Evolutionary conservation across 257 asterid species (phyloP), one percentile per base, ranked within the genome.

Genomic region (Salvia hispanica): DNA sequence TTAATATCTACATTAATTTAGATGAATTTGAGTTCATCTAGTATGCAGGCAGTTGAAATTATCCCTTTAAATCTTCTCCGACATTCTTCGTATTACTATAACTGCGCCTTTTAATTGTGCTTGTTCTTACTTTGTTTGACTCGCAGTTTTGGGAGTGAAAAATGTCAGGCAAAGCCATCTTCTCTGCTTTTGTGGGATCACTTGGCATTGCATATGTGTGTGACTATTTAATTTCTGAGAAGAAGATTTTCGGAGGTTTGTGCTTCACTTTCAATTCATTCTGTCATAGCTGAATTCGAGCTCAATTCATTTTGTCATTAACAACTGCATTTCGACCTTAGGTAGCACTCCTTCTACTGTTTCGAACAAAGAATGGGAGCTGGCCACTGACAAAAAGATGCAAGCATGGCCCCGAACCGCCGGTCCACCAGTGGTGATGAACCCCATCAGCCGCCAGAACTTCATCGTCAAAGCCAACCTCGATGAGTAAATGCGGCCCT

Each of bases 361-460:
- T 72, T 45, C 87, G 13, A 69, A 21, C 71, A 83, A 82, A 25
- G 95, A 85, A 0, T 92, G 98, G 98, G 70, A 58, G 85, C 77
- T 56, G 62, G 96, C 84, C 79, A 92, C 98, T 0, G 98, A 92
- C 86, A 90, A 85, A 56, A 88, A 90, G 87, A 78, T 92, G 63
- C 95, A 86, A 85, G 98, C 96, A 48, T 92, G 97, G 98, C 98
- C 98, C 55, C 95, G 97, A n/a, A 86, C 96, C 71, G 98, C 98
- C 12, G 97, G 98, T 44, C 96, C 98, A 3, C 98, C 97, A 0
- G 96, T 92, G 54, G 96, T 90, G 75, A 90, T 92, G 97, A 92
- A 92, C 81, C 98, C 98, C 75, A 83, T 92, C 79, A 86, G 90
- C 79, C 97, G 97, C 80, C 98, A 92, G 57, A 92, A 92, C 71